phyloP scores from a whole-genome alignment of 257 asterid genomes.

The Solanum appendiculatum region DNA sequence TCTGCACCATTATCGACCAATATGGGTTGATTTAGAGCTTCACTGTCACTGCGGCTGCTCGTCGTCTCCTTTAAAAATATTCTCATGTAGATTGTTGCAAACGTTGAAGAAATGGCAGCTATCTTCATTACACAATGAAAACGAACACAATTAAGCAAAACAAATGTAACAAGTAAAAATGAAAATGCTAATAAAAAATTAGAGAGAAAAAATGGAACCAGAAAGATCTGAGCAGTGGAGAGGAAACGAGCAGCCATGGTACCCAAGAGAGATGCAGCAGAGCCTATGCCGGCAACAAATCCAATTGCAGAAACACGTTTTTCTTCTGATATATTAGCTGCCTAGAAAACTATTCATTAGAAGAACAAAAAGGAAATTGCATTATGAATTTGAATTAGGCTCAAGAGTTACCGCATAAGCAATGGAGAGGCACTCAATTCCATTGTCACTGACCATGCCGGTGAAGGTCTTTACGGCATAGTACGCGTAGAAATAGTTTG shows the following conservation, averaged over 20 bases:
- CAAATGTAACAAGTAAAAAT: background rate
- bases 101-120: slow-evolving; percentile 25
- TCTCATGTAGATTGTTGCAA: slow-evolving; percentile 46
- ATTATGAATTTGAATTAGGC: background rate
- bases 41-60: background rate
- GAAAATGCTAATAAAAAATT: background rate
- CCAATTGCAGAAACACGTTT: slow-evolving; percentile 51
- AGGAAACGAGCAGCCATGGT: slow-evolving; percentile 47
- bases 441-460: slow-evolving; percentile 37
- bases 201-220: slow-evolving; percentile 12
- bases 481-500: slow-evolving; percentile 32
- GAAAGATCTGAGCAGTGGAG: slow-evolving; percentile 31
- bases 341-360: slow-evolving; percentile 13
- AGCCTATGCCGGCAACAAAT: slow-evolving; percentile 31
- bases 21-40: background rate
- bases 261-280: slow-evolving; percentile 46
- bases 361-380: background rate
- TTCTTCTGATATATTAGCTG: slow-evolving; percentile 44
- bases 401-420: slow-evolving; percentile 34
- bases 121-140: slow-evolving; percentile 11
- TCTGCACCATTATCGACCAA: background rate
- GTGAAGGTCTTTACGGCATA: slow-evolving; percentile 41
- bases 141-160: background rate
- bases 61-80: slow-evolving; percentile 36
- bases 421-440: slow-evolving; percentile 35